Base-by-base conservation (phyloP, 2,329 filamentous ascomycete species). In the Fusarium tjaetaba region DNA sequence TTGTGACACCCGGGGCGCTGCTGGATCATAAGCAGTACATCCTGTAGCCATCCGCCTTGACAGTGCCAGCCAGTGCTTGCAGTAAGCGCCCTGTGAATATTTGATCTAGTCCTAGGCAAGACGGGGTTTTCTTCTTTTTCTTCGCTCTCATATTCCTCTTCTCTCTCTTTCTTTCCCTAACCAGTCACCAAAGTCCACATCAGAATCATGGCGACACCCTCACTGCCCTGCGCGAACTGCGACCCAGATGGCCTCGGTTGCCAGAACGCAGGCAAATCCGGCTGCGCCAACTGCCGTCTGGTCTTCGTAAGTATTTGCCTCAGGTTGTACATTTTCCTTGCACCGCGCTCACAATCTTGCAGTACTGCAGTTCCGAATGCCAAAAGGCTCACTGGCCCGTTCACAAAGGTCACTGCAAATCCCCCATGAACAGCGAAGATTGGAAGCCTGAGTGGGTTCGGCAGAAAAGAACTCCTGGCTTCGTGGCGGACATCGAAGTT, bases 311-410 rank as follows among this genome's bases (percentile, higher is more conserved):
- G 34, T 34, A 15, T 32, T 32, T 13, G 30, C 4, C 11, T 28
- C 6, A 28, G 28, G 28, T 28, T 28, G 2, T 9, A 2, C 28
- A 28, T 28, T 28, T 9, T 28, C 28, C 8, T 30, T 30, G 8
- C 9, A 32, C 30, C 30, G 11, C 11, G 30, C 30, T 36, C 15
- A 52, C 8, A 5, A 13, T 26, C n/a, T 15, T 4, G 1, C 13
- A 73, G 66, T 73, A 70, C 52, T 73, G 70, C 13, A 7, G 61
- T 20, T 18, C 15, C 11, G 42, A 46, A 8, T 73, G 70, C 18
- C 59, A 70, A 24, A 53, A 36, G 5, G n/a, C 20, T 0, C 61
- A 73, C 26, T 62, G 52, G 52, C 6, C 18, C 1, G 1, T 26
- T 2, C 62, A 73, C 10, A 59, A 53, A 14, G 0, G 7, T 2